Conservation (phyloP, 192 early-diverging fungal species). For the Backusella sp. region DNA sequence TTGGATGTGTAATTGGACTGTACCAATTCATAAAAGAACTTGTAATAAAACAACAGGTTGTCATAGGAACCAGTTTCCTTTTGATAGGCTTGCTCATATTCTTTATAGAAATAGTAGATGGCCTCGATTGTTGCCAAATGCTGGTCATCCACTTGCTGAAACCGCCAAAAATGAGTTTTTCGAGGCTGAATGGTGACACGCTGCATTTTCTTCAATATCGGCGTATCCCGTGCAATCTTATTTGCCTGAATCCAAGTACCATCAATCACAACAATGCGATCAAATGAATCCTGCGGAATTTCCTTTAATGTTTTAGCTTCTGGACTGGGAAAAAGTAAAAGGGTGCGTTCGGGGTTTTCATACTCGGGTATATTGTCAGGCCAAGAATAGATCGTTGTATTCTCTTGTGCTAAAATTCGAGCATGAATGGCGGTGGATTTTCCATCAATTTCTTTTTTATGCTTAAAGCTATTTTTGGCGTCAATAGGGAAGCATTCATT, state of each 20-base stretch:
- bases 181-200: conserved; percentile 69
- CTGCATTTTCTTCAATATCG: conserved; percentile 42
- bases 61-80: conserved; percentile 79
- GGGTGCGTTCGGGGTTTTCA: conserved; percentile 61
- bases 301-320: conserved; percentile 68
- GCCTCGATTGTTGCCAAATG: conserved; percentile 95
- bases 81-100: conserved; percentile 66
- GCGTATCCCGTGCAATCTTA: conserved; percentile 51
- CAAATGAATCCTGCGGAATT: conserved; percentile 65
- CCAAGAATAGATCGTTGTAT: conserved; percentile 63
- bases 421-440: conserved; percentile 92
- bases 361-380: conserved; percentile 47
- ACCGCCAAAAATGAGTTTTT: conserved; percentile 90
- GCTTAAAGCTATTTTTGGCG: conserved; percentile 53
- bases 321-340: conserved; percentile 84
- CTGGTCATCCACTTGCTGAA: conserved; percentile 70
- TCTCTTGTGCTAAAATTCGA: conserved; percentile 68
- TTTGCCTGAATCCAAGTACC: conserved; percentile 95
- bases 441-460: conserved; percentile 73
- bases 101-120: conserved; percentile 89
- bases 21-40: conserved; percentile 84
- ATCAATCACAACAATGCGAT: conserved; percentile 85
- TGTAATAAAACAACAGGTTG: conserved; percentile 89
- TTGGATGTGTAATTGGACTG: conserved; percentile 67
- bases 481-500: no score